Conservation (phyloP, 1,139 yeast genomes). For the Zhuliangozyma blackwelliae region DNA sequence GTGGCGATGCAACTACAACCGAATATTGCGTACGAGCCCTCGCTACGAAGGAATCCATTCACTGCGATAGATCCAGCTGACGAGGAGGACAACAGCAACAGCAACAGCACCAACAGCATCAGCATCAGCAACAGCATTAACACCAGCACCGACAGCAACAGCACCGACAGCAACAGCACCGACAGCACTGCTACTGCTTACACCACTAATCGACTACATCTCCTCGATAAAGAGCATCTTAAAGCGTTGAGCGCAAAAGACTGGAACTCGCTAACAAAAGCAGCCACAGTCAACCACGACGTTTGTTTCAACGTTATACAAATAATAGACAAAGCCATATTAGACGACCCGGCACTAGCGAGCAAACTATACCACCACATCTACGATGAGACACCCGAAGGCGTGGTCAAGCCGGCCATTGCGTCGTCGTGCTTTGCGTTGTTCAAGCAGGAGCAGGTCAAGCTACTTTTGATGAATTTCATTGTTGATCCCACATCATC, state of each 20-base stretch:
- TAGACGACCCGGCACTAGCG: conserved; percentile 22
- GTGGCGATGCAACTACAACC: too few relatives aligned
- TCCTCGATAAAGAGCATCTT: conserved; percentile 15
- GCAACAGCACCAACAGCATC: not conserved
- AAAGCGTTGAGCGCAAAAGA: conserved; percentile 17
- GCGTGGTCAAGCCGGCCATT: not conserved
- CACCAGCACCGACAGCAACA: conserved; percentile 33
- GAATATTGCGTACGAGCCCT: not conserved
- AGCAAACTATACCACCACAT: conserved; percentile 7
- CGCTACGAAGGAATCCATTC: conserved; percentile 6
- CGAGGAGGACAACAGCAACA: too few relatives aligned
- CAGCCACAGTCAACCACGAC: conserved; percentile 23
- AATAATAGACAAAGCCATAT: conserved; percentile 26
- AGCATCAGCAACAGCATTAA: conserved; percentile 12
- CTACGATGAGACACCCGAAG: not conserved
- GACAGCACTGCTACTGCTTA: too few relatives aligned
- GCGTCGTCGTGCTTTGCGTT: conserved; percentile 6
- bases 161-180: conserved; percentile 24
- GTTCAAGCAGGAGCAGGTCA: conserved; percentile 19
- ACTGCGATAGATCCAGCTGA: not conserved
- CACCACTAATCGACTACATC: too few relatives aligned
- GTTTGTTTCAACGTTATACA: conserved; percentile 27
- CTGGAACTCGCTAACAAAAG: conserved; percentile 20
- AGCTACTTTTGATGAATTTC: conserved; percentile 25
- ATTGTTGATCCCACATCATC: conserved; percentile 20